Evolutionary conservation across 2,329 filamentous ascomycete species (phyloP).

Genomic region (Lachnellula hyalina): DNA sequence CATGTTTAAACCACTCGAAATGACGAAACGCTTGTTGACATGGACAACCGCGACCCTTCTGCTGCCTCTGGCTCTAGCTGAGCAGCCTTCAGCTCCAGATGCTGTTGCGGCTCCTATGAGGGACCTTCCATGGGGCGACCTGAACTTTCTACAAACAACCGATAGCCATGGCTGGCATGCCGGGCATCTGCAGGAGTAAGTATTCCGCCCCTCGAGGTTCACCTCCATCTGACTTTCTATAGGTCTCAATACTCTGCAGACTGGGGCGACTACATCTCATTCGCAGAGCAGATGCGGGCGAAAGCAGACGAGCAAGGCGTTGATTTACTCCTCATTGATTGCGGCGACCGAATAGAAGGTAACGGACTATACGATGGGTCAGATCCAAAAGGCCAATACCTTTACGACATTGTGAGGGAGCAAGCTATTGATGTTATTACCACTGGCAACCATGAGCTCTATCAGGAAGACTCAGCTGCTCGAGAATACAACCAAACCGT

Average conservation of each 20-base stretch:
- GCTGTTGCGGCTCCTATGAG: slow-evolving; percentile 78
- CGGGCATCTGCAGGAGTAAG: slow-evolving; percentile 85
- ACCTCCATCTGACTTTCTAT: slow-evolving; percentile 11
- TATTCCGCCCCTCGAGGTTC: neutral
- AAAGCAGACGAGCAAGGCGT: slow-evolving; percentile 72
- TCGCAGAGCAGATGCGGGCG: slow-evolving; percentile 74
- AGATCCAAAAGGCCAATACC: slow-evolving; percentile 79
- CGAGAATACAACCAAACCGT: slow-evolving; percentile 76
- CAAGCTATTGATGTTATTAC: slow-evolving; percentile 81
- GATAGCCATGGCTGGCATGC: slow-evolving; percentile 95
- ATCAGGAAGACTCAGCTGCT: slow-evolving; percentile 71
- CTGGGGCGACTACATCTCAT: slow-evolving; percentile 97
- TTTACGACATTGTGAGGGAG: slow-evolving; percentile 78
- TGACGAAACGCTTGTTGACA: slow-evolving; percentile 17
- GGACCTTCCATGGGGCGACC: slow-evolving; percentile 81
- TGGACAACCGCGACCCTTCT: slow-evolving; percentile 15
- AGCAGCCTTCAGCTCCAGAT: slow-evolving; percentile 75
- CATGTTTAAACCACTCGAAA: slow-evolving; percentile 3
- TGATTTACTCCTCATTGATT: slow-evolving; percentile 91
- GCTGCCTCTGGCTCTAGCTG: slow-evolving; percentile 34
- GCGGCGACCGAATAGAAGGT: slow-evolving; percentile 87
- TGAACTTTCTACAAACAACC: slow-evolving; percentile 97
- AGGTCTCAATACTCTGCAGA: slow-evolving; percentile 89
- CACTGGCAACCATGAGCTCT: slow-evolving; percentile 93
- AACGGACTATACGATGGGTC: slow-evolving; percentile 94